Conservation (phyloP, 108 stramenopile genomes). For the Skeletonema menzelii region DNA sequence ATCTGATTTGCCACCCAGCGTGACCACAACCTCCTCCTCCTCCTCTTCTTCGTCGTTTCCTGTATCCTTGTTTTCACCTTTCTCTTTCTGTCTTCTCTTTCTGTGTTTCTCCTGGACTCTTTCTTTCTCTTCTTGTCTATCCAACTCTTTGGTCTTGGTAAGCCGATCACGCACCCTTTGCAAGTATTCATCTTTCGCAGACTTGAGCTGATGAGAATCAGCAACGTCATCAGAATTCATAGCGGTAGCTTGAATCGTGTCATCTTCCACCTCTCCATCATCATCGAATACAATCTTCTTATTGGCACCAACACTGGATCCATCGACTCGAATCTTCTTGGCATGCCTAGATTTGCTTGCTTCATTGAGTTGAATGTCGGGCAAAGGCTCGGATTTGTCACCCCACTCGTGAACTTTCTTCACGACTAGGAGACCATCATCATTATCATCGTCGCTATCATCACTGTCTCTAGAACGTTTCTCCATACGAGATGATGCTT, state of each 20-base stretch:
- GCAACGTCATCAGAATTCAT: background rate
- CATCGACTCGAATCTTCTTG: slow-evolving; percentile 86
- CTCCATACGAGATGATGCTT: slow-evolving; percentile 13
- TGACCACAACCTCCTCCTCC: slow-evolving; percentile 25
- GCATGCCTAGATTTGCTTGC: slow-evolving; percentile 60
- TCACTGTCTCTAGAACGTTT: slow-evolving; percentile 36
- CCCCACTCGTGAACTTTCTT: slow-evolving; percentile 70
- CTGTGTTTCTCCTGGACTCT: slow-evolving; percentile 81
- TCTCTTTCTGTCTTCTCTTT: slow-evolving; percentile 68
- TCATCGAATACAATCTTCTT: slow-evolving; percentile 88
- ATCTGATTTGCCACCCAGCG: slow-evolving; percentile 15
- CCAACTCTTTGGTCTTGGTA: slow-evolving; percentile 58
- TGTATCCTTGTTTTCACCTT: slow-evolving; percentile 37
- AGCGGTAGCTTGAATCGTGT: slow-evolving; percentile 34
- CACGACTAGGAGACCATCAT: slow-evolving; percentile 76
- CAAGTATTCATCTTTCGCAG: slow-evolving; percentile 70
- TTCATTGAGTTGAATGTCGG: slow-evolving; percentile 43
- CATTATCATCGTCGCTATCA: slow-evolving; percentile 54
- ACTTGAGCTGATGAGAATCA: slow-evolving; percentile 38
- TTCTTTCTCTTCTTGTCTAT: slow-evolving; percentile 77
- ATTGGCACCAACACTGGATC: slow-evolving; percentile 56
- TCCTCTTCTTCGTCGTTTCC: slow-evolving; percentile 22
- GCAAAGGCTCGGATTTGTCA: slow-evolving; percentile 33
- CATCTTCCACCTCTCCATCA: slow-evolving; percentile 80
- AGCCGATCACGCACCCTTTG: slow-evolving; percentile 69